These are phyloP conservation scores for Exserohilum rostratum DNA, from an alignment of 2,329 filamentous ascomycete species.

Conservation along the genomic window DNA sequence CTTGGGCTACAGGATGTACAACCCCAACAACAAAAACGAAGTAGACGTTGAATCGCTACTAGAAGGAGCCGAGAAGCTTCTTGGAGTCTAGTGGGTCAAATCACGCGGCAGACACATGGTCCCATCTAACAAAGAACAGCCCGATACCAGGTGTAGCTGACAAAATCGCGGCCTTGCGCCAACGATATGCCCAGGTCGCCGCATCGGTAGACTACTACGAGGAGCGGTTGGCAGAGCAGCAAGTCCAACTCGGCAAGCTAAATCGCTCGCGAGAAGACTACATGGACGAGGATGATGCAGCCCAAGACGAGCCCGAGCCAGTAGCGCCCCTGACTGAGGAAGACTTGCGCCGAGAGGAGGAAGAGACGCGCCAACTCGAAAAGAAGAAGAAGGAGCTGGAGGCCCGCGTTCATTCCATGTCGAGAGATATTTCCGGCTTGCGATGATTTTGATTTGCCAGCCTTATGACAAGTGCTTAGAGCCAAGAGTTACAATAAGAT, in stretches of 20 bases:
- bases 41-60: constrained; percentile 87
- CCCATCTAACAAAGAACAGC: constrained; percentile 44
- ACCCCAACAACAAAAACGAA: constrained; percentile 65
- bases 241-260: constrained; percentile 73
- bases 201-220: constrained; percentile 83
- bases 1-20: constrained; percentile 50
- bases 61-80: constrained; percentile 86
- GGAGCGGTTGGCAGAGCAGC: constrained; percentile 76
- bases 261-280: constrained; percentile 66
- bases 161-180: constrained; percentile 73
- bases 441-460: constrained; percentile 31
- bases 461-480: not conserved
- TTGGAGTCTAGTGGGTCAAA: constrained; percentile 73
- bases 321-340: constrained; percentile 66
- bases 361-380: constrained; percentile 69
- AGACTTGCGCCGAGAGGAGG: constrained; percentile 71
- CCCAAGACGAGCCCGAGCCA: constrained; percentile 49
- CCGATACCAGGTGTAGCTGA: constrained; percentile 79
- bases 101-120: accelerated
- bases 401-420: constrained; percentile 70
- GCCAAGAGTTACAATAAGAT: constrained; percentile 12
- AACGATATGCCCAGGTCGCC: constrained; percentile 71
- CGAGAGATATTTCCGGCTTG: constrained; percentile 68
- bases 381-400: constrained; percentile 67
- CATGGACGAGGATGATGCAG: constrained; percentile 60